Percentiles rank a stretch among this genome's conserved stretches.
phyloP scores from a whole-genome alignment of 345 rosid genomes.

The Salix dunnii region DNA sequence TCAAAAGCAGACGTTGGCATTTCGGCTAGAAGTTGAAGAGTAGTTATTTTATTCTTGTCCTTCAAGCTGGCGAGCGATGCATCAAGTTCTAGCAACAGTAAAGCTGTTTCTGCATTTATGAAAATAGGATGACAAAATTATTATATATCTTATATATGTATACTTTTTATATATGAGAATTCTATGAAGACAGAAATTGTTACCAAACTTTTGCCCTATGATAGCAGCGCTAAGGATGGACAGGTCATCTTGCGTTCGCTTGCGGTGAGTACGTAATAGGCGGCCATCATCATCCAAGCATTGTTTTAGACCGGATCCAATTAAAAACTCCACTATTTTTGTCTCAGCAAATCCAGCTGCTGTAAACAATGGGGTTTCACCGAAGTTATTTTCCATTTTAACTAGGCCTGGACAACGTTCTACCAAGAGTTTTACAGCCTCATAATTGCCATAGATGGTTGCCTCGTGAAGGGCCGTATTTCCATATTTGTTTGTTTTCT shows the following conservation, averaged over 20 bases:
- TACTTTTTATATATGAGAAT: too few relatives aligned
- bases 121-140: neutral
- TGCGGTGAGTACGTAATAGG: fast-evolving
- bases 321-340: too few relatives aligned
- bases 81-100: constrained; percentile 8
- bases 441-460: too few relatives aligned
- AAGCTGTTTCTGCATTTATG: constrained; percentile 17
- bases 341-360: too few relatives aligned
- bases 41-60: constrained; percentile 10
- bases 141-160: too few relatives aligned
- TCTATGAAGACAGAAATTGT: neutral
- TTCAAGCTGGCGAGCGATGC: neutral
- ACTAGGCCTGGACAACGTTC: too few relatives aligned
- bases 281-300: neutral
- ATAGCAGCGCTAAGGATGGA: constrained; percentile 28
- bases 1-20: constrained; percentile 2
- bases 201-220: constrained; percentile 25
- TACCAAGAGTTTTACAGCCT: too few relatives aligned
- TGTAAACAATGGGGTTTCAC: too few relatives aligned
- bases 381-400: fast-evolving
- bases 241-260: constrained; percentile 1
- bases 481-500: too few relatives aligned
- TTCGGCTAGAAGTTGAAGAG: constrained; percentile 17
- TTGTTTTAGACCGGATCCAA: neutral
- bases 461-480: too few relatives aligned